Evolutionary conservation across 2,329 filamentous ascomycete genomes (phyloP), one percentile per base, ranked within the genome.

Genomic region (Cladosporium sp.): DNA sequence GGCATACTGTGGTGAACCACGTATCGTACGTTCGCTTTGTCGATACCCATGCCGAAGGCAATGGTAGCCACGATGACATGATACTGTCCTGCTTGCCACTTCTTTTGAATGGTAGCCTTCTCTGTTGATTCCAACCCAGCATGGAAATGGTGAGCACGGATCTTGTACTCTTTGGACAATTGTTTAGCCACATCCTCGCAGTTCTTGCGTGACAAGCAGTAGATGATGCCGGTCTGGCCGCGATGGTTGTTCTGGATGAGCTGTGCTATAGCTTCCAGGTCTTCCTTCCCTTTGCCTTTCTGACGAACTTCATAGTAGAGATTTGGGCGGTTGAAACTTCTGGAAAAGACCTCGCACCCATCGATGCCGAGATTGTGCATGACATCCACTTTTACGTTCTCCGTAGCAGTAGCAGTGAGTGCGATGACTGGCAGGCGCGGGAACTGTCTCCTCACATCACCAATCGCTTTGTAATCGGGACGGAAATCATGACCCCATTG

Each of bases 1-100:
- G 95, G 95, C 6, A 99, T 84, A 52, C 89, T 91, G 73, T 96
- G 90, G 75, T 99, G 96, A 49, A 99, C 92, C 38, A 99, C 95
- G 76, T 96, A 99, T 32, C 95, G 91, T 58, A 99, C 95, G 76
- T 99, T 91, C 0, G 93, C 87, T 78, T 99, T 99, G 81, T 99
- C 95, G 70, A 99, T 99, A n/a, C 95, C 95, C 95, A 99, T 99
- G 7, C 95, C 95, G 76, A 99, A 99, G 28, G 95, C 95, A 77
- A 99, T 98, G 0, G 95, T 99, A 24, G 95, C 96, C 59, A 99
- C 95, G 52, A 99, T 96, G 38, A 99, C 91, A 71, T 97, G 91
- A 73, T 90, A 86, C 61, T 83, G 80, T 6, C 93, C 92, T 52
- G 80, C 81, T 77, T 99, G 95, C 95, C 95, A 99, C 34, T 88